A percentile compares a stretch with the other conserved stretches of the same genome.
phyloP scores from a whole-genome alignment of 768 basidiomycete genomes.

The Tulasnella sp. region DNA sequence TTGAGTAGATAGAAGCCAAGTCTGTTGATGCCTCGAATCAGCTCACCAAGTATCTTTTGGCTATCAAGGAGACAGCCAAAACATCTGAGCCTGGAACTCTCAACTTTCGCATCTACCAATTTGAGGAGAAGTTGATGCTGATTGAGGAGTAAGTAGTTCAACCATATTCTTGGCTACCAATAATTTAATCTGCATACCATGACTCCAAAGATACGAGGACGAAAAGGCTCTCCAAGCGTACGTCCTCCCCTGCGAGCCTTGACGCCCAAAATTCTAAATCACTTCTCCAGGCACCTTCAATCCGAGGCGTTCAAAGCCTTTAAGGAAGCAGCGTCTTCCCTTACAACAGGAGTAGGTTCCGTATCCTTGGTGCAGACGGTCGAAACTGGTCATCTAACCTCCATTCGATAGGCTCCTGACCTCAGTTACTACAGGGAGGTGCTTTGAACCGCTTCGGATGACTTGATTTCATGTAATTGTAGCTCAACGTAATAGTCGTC shows the following conservation, averaged over 20 bases:
- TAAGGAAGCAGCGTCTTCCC: neutral
- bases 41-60: neutral
- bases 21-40: neutral
- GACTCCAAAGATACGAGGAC: conserved; percentile 16
- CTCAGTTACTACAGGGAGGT: conserved; percentile 18
- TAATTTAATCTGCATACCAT: neutral
- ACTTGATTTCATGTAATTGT: no score
- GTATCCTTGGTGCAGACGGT: no score
- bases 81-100: neutral
- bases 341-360: neutral
- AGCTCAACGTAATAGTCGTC: no score
- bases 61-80: conserved; percentile 16
- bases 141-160: conserved; percentile 4
- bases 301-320: conserved; percentile 1
- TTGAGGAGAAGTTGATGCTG: neutral
- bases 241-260: neutral
- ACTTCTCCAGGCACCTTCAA: neutral
- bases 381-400: neutral
- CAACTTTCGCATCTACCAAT: conserved; percentile 6
- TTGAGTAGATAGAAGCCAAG: conserved; percentile 13
- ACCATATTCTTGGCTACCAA: no score
- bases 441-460: neutral
- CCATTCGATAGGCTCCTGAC: neutral
- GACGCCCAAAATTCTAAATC: neutral
- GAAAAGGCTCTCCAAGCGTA: conserved; percentile 12